phyloP scores from a whole-genome alignment of 2,329 filamentous ascomycete species.

The Leptographium radiaticola region DNA sequence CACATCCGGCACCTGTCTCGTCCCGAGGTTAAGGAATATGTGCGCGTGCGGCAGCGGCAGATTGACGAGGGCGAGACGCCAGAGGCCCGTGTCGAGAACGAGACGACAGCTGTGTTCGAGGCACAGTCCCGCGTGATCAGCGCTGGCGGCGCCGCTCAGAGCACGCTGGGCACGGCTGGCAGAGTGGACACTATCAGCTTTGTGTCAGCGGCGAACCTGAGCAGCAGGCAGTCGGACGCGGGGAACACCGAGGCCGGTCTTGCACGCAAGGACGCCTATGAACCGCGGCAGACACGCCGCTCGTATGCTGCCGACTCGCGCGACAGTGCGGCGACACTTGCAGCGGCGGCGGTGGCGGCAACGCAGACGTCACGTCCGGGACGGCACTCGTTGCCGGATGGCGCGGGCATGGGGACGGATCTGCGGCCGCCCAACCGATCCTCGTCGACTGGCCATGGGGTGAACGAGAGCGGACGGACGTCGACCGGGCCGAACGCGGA shows the following conservation, averaged over 20 bases:
- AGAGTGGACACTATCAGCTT: constrained; percentile 11
- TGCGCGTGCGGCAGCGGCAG: constrained; percentile 46
- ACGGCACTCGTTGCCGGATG: constrained; percentile 21
- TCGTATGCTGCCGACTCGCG: constrained; percentile 13
- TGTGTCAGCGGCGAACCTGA: constrained; percentile 9
- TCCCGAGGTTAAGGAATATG: constrained; percentile 50
- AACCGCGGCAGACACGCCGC: constrained; percentile 32
- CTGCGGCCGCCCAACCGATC: constrained; percentile 22
- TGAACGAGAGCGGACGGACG: not conserved
- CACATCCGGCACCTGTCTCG: constrained; percentile 38
- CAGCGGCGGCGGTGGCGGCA: not conserved
- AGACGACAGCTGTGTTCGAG: constrained; percentile 36
- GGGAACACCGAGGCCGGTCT: constrained; percentile 1
- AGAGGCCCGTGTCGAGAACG: constrained; percentile 35
- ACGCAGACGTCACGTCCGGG: constrained; percentile 12
- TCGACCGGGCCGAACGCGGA: constrained; percentile 11
- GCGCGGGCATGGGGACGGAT: constrained; percentile 18
- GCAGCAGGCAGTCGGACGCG: constrained; percentile 8
- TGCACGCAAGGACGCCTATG: constrained; percentile 14
- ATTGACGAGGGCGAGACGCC: constrained; percentile 38
- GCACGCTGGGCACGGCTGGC: constrained; percentile 11
- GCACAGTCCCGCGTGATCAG: constrained; percentile 23
- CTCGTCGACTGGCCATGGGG: not conserved
- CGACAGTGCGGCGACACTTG: constrained; percentile 15
- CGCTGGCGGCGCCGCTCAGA: constrained; percentile 10